Evolutionary conservation across 169 alveolate genomes (phyloP), one percentile per base, ranked within the genome.

Genomic region (Plasmodium berghei): DNA sequence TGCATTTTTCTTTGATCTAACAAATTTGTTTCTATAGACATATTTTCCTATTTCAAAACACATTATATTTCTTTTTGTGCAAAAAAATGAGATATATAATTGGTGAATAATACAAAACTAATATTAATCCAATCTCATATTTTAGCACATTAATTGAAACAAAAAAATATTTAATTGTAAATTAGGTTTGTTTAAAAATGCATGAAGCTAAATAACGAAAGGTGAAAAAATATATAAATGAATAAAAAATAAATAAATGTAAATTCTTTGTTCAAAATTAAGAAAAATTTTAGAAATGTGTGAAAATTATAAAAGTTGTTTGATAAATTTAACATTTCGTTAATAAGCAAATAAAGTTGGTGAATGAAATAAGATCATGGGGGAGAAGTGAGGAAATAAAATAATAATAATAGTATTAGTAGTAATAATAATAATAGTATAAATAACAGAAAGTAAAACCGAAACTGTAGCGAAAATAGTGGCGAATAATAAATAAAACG

Each of bases 161-260:
- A 74, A 74, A 74, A 61, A 74, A 74, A 74, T 61, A 74, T 40
- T 62, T 61, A 63, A 61, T 54, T 54, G 62, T 42, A 74, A 61
- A 73, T 73, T 71, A 73, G 87, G 16, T 40, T 73, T 73, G 22
- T 73, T 73, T 73, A 73, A 73, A 73, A 73, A 73, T 73, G 59
- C 59, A 34, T 73, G 72, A 22, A 73, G 72, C 52, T 40, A 59
- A 72, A 26, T 54, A 45, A 45, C 24, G 85, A 16, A 20, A 45
- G 48, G 20, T 58, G 20, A 8, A 18, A 20, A 58, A 58, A 9
- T 2, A 58, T 58, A 58, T 2, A 58, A 58, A 12, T 16, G 26
- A 58, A 24, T 58, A 24, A 58, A 58, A 58, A 58, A n/a, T 58
- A 10, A 62, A 9, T 20, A 62, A 22, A 42, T n/a, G 40, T 22